Conservation (phyloP, 1,284 basidiomycete genomes). For the Ceratobasidium papillatum region DNA sequence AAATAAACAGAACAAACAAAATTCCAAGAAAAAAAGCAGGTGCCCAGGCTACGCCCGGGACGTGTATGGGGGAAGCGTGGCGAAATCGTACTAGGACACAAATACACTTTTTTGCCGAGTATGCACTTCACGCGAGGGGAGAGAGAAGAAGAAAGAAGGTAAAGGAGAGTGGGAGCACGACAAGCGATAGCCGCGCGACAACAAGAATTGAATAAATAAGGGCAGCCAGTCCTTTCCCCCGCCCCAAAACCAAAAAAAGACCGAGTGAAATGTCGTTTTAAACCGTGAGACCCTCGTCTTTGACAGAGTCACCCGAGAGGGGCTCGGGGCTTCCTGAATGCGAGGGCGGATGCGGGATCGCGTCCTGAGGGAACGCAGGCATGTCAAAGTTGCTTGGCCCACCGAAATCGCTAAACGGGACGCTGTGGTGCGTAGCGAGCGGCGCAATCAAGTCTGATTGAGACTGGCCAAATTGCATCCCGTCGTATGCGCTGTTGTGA, state of each 20-base stretch:
- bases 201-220: conserved; percentile 10
- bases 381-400: conserved; percentile 34
- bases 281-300: conserved; percentile 1
- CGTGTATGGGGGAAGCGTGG: background rate
- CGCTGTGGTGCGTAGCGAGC: conserved; percentile 17
- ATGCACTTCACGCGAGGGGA: conserved; percentile 57
- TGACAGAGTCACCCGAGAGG: background rate
- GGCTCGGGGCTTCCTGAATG: conserved; percentile 22
- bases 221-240: conserved; percentile 1
- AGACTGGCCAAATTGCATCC: conserved; percentile 31
- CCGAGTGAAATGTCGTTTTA: conserved; percentile 1
- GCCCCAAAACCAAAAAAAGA: conserved; percentile 4
- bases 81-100: conserved; percentile 34
- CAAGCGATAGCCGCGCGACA: background rate
- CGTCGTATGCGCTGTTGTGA: conserved; percentile 38
- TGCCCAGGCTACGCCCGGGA: background rate
- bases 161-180: conserved; percentile 12
- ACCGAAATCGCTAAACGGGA: conserved; percentile 32
- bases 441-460: conserved; percentile 26
- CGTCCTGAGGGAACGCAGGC: conserved; percentile 14
- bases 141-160: background rate
- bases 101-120: conserved; percentile 32
- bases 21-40: conserved; percentile 6
- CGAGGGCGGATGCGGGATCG: conserved; percentile 33
- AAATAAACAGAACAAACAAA: conserved; percentile 32